Evolutionary conservation across 495 filamentous ascomycete genomes (phyloP).

Genomic region (Aspergillus baeticus): DNA sequence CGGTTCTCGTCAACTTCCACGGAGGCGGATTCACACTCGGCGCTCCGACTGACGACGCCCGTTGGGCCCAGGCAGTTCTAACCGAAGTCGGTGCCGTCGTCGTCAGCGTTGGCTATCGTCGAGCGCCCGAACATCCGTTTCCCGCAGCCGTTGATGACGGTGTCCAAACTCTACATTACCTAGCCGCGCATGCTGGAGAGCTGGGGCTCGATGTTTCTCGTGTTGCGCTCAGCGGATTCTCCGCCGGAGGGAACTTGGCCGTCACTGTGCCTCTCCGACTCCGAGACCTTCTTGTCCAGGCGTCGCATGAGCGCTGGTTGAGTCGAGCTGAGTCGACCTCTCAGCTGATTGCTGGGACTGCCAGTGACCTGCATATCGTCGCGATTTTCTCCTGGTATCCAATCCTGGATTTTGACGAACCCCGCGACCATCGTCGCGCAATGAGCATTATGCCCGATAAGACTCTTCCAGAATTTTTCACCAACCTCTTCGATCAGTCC

Average conservation of each 20-base stretch:
- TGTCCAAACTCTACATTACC: constrained; percentile 65
- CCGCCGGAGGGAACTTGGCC: constrained; percentile 81
- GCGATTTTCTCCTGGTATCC: constrained; percentile 81
- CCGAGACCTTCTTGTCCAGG: constrained; percentile 28
- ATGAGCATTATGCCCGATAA: constrained; percentile 66
- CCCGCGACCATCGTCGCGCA: constrained; percentile 69
- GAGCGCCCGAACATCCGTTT: constrained; percentile 76
- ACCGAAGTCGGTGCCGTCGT: constrained; percentile 61
- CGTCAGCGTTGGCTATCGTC: constrained; percentile 71
- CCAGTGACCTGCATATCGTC: constrained; percentile 44
- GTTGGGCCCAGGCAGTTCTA: constrained; percentile 61
- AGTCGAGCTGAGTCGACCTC: constrained; percentile 39
- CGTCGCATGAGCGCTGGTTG: constrained; percentile 26
- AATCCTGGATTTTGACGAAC: constrained; percentile 74
- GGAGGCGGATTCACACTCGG: constrained; percentile 80
- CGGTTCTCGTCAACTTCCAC: constrained; percentile 71
- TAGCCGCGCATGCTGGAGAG: constrained; percentile 58
- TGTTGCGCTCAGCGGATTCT: constrained; percentile 81
- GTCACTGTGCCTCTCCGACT: constrained; percentile 77
- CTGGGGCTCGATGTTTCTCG: constrained; percentile 55
- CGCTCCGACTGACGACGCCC: constrained; percentile 65
- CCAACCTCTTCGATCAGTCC: constrained; percentile 80
- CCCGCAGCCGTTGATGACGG: constrained; percentile 76
- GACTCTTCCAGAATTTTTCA: constrained; percentile 70
- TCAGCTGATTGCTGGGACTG: constrained; percentile 30